Evolutionary conservation across 352 stramenopile species (phyloP), one percentile per base, ranked within the genome.

Genomic region (Globisporangium sylvaticum): DNA sequence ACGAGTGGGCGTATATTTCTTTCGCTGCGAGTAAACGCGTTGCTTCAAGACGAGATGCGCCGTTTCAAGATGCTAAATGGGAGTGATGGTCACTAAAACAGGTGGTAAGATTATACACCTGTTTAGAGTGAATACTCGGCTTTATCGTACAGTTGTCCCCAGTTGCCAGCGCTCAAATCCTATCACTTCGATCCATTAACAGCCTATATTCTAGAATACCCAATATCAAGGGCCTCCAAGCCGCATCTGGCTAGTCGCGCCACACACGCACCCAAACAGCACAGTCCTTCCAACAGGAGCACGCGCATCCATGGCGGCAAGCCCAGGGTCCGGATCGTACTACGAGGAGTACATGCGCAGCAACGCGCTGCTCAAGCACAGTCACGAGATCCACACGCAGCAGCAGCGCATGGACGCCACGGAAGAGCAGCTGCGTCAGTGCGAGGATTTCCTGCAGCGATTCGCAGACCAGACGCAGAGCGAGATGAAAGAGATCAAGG

Each of bases 271-370:
- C n/a, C 15, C 39, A 46, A 15, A 46, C 39, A 8, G 34, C 34
- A 34, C 10, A 20, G 37, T 15, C 37, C 37, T 63, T 25, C 53
- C 34, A 57, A 32, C 50, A 56, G 50, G 9, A 58, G 24, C 1
- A 29, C 18, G 22, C 20, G 52, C 52, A 58, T 42, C 7, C 27
- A 59, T 46, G 63, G 37, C 59, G 25, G 20, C 25, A 39, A 48
- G 31, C 37, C 34, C 50, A 20, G 42, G 24, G 15, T 61, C 63
- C 22, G 83, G 85, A 18, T 94, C 85, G 57, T 94, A 94, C 74
- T 94, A 90, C 58, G 78, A 91, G 31, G 83, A 90, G 66, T 94
- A 92, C 72, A 92, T 94, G 83, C 83, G 85, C 62, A 84, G 73
- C 58, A 92, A 77, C 29, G 85, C 85, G 39, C 69, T 90, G 69